Evolutionary conservation across 2,329 filamentous ascomycete species (phyloP).

Genomic region (Phialophora macrospora): DNA sequence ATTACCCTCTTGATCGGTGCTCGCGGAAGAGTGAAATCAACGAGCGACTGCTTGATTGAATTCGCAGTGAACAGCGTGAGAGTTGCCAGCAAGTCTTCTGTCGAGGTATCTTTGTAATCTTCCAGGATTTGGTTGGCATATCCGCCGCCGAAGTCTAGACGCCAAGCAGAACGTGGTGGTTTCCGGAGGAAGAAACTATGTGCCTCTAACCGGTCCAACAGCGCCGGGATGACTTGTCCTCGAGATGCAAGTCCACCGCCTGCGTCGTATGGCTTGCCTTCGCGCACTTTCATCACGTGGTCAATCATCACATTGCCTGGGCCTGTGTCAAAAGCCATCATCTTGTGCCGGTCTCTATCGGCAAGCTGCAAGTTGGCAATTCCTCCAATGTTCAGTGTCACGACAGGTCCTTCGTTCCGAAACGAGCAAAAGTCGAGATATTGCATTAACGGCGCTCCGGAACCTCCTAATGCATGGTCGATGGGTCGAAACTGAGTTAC

Average conservation of each 20-base stretch:
- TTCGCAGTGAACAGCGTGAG: conserved; percentile 39
- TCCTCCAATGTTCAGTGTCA: conserved; percentile 43
- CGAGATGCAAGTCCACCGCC: conserved; percentile 41
- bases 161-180: conserved; percentile 42
- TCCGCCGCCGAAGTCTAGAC: conserved; percentile 41
- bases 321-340: conserved; percentile 45
- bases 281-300: conserved; percentile 41
- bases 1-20: conserved; percentile 35
- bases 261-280: conserved; percentile 39
- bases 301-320: conserved; percentile 44
- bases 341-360: conserved; percentile 40
- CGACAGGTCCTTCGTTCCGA: conserved; percentile 38
- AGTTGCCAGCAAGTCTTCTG: conserved; percentile 40
- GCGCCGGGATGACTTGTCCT: conserved; percentile 35
- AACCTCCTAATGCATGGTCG: conserved; percentile 43
- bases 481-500: conserved; percentile 43
- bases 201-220: conserved; percentile 37
- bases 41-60: conserved; percentile 38
- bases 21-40: conserved; percentile 40
- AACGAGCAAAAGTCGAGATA: conserved; percentile 45
- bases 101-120: conserved; percentile 31
- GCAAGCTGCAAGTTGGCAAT: conserved; percentile 44
- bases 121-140: conserved; percentile 39
- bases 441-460: conserved; percentile 43
- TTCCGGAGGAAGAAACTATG: conserved; percentile 41